A percentile compares a stretch with the other conserved stretches of the same genome.
phyloP scores from a whole-genome alignment of 495 filamentous ascomycete species.

The Trichoderma gamsii region DNA sequence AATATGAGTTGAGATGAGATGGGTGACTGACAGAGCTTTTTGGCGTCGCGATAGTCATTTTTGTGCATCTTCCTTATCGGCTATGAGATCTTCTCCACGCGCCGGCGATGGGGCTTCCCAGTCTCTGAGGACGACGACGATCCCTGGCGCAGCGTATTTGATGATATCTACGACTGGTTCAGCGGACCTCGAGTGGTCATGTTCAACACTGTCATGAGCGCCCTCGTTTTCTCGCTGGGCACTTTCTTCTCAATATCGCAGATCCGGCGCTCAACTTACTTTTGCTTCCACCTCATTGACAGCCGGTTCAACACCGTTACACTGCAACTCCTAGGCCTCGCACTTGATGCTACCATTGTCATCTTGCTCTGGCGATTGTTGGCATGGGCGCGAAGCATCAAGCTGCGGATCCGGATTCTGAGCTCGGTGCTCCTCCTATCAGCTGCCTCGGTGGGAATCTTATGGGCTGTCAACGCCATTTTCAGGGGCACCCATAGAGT shows the following conservation, averaged over 20 bases:
- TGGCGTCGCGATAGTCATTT: constrained; percentile 28
- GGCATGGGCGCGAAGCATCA: constrained; percentile 42
- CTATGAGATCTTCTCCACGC: constrained; percentile 34
- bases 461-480: constrained; percentile 22
- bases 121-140: constrained; percentile 31
- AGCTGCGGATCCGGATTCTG: constrained; percentile 30
- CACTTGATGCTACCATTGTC: constrained; percentile 36
- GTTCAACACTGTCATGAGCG: constrained; percentile 24
- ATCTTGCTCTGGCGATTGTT: constrained; percentile 39
- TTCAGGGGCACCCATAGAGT: constrained; percentile 23
- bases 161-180: constrained; percentile 34
- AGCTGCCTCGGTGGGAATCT: constrained; percentile 22
- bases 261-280: constrained; percentile 33
- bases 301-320: constrained; percentile 23
- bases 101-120: constrained; percentile 24
- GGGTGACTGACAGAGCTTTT: background rate
- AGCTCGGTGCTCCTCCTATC: constrained; percentile 21
- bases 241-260: constrained; percentile 38
- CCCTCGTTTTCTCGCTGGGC: constrained; percentile 29
- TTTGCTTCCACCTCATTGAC: constrained; percentile 36
- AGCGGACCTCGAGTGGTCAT: constrained; percentile 21
- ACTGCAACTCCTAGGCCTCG: constrained; percentile 35
- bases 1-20: background rate
- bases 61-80: constrained; percentile 32
- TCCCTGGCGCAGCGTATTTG: constrained; percentile 31